These are phyloP conservation scores for Hyaloscypha variabilis DNA, from an alignment of 495 filamentous ascomycete genomes.

Conservation along the genomic window DNA sequence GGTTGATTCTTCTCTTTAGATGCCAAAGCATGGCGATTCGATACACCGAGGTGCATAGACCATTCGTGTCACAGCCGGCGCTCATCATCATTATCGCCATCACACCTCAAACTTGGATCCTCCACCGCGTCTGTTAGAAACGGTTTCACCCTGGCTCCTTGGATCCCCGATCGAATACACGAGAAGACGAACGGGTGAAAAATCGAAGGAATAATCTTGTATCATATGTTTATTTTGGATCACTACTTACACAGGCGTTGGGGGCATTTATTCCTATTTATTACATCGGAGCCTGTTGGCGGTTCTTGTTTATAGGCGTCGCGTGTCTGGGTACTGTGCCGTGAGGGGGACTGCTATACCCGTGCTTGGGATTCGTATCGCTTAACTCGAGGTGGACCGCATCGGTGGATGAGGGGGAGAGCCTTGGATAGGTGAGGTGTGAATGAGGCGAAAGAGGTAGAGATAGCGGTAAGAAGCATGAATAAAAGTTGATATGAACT, in stretches of 20 bases:
- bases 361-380: conserved; percentile 4
- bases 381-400: background rate
- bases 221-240: conserved; percentile 10
- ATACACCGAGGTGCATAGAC: background rate
- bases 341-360: conserved; percentile 14
- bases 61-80: background rate
- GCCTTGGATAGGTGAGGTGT: too few species aligned
- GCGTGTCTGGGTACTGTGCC: background rate
- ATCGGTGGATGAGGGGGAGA: background rate
- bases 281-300: background rate
- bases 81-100: background rate
- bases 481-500: background rate
- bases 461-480: background rate
- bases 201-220: conserved; percentile 10
- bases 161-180: background rate
- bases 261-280: background rate
- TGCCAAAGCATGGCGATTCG: background rate
- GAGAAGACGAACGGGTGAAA: background rate
- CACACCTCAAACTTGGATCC: background rate
- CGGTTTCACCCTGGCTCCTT: too few species aligned
- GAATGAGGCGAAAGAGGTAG: background rate
- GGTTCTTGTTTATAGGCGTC: conserved; percentile 8
- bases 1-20: background rate
- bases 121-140: too few species aligned
- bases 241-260: background rate